These are phyloP conservation scores for Hypomyces rosellus DNA, from an alignment of 2,329 filamentous ascomycete species.

Conservation along the genomic window DNA sequence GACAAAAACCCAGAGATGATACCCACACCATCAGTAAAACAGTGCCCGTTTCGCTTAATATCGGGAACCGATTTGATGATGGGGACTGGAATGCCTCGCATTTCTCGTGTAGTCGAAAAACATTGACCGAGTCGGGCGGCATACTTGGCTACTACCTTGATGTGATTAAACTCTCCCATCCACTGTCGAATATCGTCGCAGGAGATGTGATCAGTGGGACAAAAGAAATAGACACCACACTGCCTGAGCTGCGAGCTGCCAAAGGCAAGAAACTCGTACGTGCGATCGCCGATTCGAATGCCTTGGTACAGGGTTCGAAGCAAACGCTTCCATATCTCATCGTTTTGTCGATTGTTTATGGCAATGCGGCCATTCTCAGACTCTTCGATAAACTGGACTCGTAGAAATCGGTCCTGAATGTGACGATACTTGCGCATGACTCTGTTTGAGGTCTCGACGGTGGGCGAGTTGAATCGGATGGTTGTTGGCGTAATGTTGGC, in stretches of 20 bases:
- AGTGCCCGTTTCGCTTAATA: constrained; percentile 60
- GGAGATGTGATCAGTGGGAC: constrained; percentile 57
- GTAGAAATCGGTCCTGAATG: constrained; percentile 70
- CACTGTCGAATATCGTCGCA: constrained; percentile 72
- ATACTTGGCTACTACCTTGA: constrained; percentile 80
- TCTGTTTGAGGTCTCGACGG: constrained; percentile 80
- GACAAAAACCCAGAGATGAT: constrained; percentile 81
- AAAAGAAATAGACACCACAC: constrained; percentile 89
- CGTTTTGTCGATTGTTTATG: constrained; percentile 47
- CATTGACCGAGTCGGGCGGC: constrained; percentile 87
- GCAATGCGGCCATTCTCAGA: constrained; percentile 52
- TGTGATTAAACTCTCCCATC: constrained; percentile 82
- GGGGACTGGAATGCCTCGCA: constrained; percentile 57
- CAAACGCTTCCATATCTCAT: constrained; percentile 69
- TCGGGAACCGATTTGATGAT: constrained; percentile 60
- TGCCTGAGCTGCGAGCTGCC: constrained; percentile 94
- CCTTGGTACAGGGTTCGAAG: constrained; percentile 67
- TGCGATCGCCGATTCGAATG: constrained; percentile 72
- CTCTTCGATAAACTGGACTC: constrained; percentile 88
- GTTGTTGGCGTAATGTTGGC: constrained; percentile 79
- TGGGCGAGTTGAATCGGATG: constrained; percentile 69
- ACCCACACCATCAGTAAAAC: constrained; percentile 88
- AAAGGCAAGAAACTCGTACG: constrained; percentile 86
- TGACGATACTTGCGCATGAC: constrained; percentile 69
- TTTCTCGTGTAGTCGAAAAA: constrained; percentile 83